Conservation (phyloP, 768 basidiomycete species). For the Tephrocybe rancida region DNA sequence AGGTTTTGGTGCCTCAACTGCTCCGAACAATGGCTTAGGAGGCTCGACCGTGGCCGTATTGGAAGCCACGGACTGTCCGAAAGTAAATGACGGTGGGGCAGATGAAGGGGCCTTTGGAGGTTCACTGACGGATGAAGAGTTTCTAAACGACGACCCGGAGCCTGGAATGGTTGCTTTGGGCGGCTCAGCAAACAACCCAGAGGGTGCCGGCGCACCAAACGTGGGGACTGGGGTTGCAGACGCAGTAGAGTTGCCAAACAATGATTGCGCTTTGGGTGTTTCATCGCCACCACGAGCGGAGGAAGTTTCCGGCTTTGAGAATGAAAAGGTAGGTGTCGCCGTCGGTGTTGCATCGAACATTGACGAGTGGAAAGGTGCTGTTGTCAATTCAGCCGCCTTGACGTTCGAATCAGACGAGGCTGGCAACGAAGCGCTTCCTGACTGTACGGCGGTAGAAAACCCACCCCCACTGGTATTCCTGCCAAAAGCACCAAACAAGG, state of each 20-base stretch:
- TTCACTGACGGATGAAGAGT: neutral
- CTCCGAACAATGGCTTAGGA: constrained; percentile 39
- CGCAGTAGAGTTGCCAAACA: constrained; percentile 20
- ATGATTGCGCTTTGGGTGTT: neutral
- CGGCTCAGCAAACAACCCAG: neutral
- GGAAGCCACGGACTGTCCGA: constrained; percentile 20
- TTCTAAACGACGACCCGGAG: neutral
- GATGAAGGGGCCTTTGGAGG: constrained; percentile 19
- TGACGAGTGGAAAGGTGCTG: neutral
- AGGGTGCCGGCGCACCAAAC: neutral
- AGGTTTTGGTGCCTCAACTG: constrained; percentile 41
- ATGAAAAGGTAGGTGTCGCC: constrained; percentile 3
- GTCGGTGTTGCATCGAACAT: neutral
- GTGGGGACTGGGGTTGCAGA: constrained; percentile 6
- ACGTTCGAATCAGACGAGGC: neutral
- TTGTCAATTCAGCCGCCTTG: neutral
- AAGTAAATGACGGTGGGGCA: constrained; percentile 29
- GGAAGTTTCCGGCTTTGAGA: constrained; percentile 8
- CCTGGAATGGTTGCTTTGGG: constrained; percentile 4
- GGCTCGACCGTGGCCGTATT: constrained; percentile 27
- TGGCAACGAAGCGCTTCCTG: neutral
- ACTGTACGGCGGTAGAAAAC: neutral
- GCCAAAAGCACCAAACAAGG: constrained; percentile 12
- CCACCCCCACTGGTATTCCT: neutral
- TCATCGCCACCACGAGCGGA: neutral